phyloP scores from a whole-genome alignment of 2,329 filamentous ascomycete genomes.

The Pyrenochaeta sp. region DNA sequence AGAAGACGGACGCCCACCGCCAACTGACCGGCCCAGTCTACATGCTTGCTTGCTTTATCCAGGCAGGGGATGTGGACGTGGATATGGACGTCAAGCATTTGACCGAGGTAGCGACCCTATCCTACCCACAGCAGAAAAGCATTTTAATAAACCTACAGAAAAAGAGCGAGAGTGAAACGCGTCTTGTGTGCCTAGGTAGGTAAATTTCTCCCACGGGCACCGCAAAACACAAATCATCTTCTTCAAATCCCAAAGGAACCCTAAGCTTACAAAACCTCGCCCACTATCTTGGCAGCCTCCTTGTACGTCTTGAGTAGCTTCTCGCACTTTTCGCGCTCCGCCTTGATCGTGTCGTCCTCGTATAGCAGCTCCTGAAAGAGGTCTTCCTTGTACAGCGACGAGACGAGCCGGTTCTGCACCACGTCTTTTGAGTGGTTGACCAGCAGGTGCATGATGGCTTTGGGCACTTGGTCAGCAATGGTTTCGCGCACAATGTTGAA shows the following conservation, averaged over 20 bases:
- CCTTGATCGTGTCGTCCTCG: slow-evolving; percentile 97
- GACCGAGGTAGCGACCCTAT: too few species aligned
- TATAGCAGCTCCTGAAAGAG: slow-evolving; percentile 93
- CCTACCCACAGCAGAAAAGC: too few species aligned
- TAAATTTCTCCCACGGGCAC: too few species aligned
- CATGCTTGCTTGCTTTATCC: too few species aligned
- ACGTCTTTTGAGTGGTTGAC: slow-evolving; percentile 99
- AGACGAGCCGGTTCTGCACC: slow-evolving; percentile 95
- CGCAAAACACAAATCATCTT: too few species aligned
- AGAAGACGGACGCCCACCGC: too few species aligned
- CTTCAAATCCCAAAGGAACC: slow-evolving; percentile 24
- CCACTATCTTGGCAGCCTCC: slow-evolving; percentile 97
- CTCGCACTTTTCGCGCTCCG: slow-evolving; percentile 98
- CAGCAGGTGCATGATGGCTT: slow-evolving; percentile 97
- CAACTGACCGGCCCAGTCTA: too few species aligned
- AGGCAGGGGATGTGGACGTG: too few species aligned
- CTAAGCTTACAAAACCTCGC: slow-evolving; percentile 70
- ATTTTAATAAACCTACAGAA: too few species aligned
- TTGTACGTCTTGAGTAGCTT: slow-evolving; percentile 93
- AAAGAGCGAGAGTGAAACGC: too few species aligned
- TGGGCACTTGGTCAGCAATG: slow-evolving; percentile 98
- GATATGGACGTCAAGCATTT: too few species aligned
- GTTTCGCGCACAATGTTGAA: slow-evolving; percentile 99
- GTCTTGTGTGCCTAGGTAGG: too few species aligned
- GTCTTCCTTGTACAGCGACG: slow-evolving; percentile 90